Base-by-base conservation (phyloP, 2,329 filamentous ascomycete species). In the Arthrinium puccinioides region DNA sequence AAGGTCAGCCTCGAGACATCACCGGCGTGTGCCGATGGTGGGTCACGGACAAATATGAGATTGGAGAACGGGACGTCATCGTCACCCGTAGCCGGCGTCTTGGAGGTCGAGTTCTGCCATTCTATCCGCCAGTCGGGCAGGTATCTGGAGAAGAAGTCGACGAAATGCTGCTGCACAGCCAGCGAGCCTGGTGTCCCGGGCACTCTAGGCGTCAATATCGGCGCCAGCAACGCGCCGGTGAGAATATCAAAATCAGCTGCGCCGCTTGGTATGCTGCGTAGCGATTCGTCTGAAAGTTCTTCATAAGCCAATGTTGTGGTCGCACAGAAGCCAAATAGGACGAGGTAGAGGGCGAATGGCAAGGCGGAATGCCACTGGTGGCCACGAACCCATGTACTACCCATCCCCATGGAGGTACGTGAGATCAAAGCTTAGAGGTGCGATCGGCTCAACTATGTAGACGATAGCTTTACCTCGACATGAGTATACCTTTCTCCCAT, bases 31-130 rank as follows among this genome's bases (percentile, higher is more conserved):
- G 81, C 69, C 78, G 87, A 92, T 2, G 92, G 92, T 35, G 92
- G 92, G 60, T 97, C 90, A 37, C 89, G 78, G 24, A 79, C 83
- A 40, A 90, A 80, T 42, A 97, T 84, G 39, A 97, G 69, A 56
- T 96, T 98, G 37, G 76, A 69, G 57, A 98, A 97, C 0, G 87
- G 87, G 1, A 97, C 68, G 6, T 85, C 70, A 38, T 70, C 70
- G 40, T 79, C 70, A 6, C 80, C 79, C 0, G 84, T 86, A 0
- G 76, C 76, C 1, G 90, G 90, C 0, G 90, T 97, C 46, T 72
- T 84, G 20, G 81, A 76, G 0, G 87, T 90, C n/a, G 85, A 88
- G 62, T 97, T 97, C 55, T 98, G 90, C 64, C 87, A 86, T 32
- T 81, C 72, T 29, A 95, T 59, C 5, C 67, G 73, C 92, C 92